Conservation (phyloP, 225 moss, liverwort and hornwort species). For the Climacium dendroides region DNA sequence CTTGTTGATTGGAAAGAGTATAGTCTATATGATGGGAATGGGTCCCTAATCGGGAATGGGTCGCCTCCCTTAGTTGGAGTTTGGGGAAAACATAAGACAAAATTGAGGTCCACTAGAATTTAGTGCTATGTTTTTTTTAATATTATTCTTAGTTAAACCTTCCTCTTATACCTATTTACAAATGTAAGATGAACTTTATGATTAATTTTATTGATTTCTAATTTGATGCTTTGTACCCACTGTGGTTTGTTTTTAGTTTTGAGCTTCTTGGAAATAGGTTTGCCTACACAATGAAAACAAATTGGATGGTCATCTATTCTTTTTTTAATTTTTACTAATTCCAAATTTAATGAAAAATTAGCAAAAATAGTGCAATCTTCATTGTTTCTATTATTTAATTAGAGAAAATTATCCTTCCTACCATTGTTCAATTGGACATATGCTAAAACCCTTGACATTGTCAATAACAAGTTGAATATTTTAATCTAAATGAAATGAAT, state of each 20-base stretch:
- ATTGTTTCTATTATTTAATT: not conserved
- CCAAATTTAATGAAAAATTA: not conserved
- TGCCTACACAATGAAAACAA: not conserved
- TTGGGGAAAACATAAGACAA: too few species aligned
- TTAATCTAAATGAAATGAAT: not conserved
- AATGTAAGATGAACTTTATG: too few species aligned
- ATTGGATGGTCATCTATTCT: rapidly evolving
- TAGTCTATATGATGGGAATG: too few species aligned
- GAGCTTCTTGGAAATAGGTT: not conserved
- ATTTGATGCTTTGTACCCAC: not conserved
- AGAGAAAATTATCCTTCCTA: rapidly evolving
- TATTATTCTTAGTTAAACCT: too few species aligned
- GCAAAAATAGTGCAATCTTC: not conserved
- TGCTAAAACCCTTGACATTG: not conserved
- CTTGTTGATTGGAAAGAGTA: too few species aligned
- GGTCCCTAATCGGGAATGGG: too few species aligned
- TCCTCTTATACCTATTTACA: too few species aligned
- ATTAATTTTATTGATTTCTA: too few species aligned
- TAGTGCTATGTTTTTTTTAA: too few species aligned
- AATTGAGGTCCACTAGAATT: too few species aligned
- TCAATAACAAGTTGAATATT: rapidly evolving
- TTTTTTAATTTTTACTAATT: not conserved
- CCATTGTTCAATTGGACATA: not conserved
- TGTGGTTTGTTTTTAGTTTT: not conserved
- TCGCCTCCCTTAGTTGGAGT: too few species aligned